These are phyloP conservation scores for Kodamaea anthophila DNA, from an alignment of 1,139 yeast genomes.

Conservation along the genomic window DNA sequence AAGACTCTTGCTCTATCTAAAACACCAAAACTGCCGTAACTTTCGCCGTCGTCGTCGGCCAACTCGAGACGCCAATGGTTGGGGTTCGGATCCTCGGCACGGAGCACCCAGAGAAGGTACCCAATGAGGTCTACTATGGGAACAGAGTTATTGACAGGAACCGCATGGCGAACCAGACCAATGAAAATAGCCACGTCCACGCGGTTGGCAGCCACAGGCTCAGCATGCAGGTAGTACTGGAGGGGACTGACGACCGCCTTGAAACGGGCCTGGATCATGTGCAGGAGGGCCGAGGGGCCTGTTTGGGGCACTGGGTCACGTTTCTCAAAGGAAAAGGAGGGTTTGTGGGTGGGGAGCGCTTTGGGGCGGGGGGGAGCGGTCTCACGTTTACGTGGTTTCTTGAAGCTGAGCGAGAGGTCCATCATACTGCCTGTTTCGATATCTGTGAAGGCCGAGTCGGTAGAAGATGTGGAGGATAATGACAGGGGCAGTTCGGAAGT, in stretches of 20 bases:
- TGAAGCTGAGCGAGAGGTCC: constrained; percentile 25
- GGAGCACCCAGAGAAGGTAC: constrained; percentile 38
- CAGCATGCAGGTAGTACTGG: constrained; percentile 48
- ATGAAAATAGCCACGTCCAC: constrained; percentile 34
- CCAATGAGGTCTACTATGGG: constrained; percentile 63
- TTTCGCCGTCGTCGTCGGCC: constrained; percentile 76
- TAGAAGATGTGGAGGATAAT: too few species aligned
- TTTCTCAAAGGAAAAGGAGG: constrained; percentile 22
- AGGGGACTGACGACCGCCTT: constrained; percentile 43
- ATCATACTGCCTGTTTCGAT: constrained; percentile 36
- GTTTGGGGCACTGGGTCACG: constrained; percentile 5
- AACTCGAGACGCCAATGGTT: constrained; percentile 63
- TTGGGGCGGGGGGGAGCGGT: constrained; percentile 1
- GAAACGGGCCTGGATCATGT: constrained; percentile 33
- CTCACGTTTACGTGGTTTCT: constrained; percentile 15
- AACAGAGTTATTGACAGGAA: constrained; percentile 43
- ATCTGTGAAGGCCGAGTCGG: constrained; percentile 43
- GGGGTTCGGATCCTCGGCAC: constrained; percentile 34
- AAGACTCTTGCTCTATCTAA: constrained; percentile 51
- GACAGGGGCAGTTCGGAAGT: too few species aligned
- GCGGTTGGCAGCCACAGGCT: constrained; percentile 14
- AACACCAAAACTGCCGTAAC: constrained; percentile 70
- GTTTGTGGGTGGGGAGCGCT: constrained; percentile 6
- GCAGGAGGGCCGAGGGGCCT: constrained; percentile 13
- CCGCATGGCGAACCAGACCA: too few species aligned